Evolutionary conservation across 2,329 filamentous ascomycete species (phyloP).

Genomic region (Diaporthe velutina): DNA sequence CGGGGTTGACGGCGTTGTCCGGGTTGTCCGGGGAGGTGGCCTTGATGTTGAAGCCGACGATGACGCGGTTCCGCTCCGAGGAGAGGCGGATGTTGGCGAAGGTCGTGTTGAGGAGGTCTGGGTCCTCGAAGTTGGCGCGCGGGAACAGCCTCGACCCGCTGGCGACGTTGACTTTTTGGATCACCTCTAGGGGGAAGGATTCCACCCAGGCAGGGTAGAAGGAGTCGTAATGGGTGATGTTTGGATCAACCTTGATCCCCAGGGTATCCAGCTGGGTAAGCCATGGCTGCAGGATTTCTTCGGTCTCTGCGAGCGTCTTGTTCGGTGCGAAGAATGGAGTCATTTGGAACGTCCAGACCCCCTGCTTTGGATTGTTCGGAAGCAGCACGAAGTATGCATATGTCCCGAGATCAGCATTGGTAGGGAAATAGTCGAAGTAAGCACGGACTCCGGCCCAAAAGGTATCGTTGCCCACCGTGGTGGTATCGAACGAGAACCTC

Average conservation of each 20-base stretch:
- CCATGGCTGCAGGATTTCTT: conserved; percentile 13
- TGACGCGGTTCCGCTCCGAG: neutral
- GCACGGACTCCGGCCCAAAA: conserved; percentile 24
- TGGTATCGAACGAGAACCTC: conserved; percentile 32
- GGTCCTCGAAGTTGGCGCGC: conserved; percentile 48
- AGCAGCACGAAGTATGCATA: conserved; percentile 13
- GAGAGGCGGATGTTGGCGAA: conserved; percentile 42
- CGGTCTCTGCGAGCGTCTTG: conserved; percentile 12
- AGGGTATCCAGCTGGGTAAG: neutral
- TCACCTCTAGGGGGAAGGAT: conserved; percentile 43
- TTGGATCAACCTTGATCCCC: conserved; percentile 48
- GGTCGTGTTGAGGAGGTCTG: conserved; percentile 47
- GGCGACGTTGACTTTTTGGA: conserved; percentile 41
- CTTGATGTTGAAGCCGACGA: conserved; percentile 27
- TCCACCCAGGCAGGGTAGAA: conserved; percentile 47
- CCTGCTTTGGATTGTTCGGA: neutral
- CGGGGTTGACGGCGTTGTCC: conserved; percentile 61
- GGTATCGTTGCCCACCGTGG: conserved; percentile 25
- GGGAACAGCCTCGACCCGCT: conserved; percentile 51
- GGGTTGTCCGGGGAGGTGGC: conserved; percentile 40
- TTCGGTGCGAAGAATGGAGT: conserved; percentile 23
- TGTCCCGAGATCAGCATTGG: conserved; percentile 40
- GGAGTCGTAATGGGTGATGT: conserved; percentile 45
- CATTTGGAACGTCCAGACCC: conserved; percentile 12
- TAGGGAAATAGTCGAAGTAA: conserved; percentile 12